Conservation (phyloP, 345 rosid genomes). For the Conringia planisiliqua region DNA sequence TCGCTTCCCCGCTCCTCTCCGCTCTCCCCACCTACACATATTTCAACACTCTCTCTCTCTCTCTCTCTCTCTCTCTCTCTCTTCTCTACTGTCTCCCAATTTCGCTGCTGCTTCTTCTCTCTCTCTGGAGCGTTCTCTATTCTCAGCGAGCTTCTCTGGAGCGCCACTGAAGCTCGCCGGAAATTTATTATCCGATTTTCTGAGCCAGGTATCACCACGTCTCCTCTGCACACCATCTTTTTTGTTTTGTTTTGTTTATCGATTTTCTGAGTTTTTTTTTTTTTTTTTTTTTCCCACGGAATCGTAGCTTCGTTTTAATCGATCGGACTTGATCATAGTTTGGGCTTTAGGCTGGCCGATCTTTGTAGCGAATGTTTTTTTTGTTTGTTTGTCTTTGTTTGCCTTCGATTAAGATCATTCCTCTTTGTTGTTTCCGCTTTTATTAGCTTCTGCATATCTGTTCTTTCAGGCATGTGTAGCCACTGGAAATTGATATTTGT, state of each 20-base stretch:
- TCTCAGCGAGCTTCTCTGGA: constrained; percentile 24
- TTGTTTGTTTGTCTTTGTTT: background rate
- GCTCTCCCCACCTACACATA: constrained; percentile 32
- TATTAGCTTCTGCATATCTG: background rate
- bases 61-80: constrained; percentile 2
- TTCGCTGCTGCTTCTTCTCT: constrained; percentile 15
- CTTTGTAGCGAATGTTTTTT: constrained; percentile 23
- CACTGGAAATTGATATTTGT: background rate
- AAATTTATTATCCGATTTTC: constrained; percentile 22
- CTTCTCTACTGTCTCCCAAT: constrained; percentile 24
- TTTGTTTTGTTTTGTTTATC: background rate
- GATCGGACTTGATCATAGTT: constrained; percentile 4
- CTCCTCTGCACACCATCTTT: background rate
- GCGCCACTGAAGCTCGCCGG: constrained; percentile 26
- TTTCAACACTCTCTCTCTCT: constrained; percentile 6
- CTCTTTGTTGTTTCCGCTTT: constrained; percentile 25
- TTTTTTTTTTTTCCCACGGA: background rate
- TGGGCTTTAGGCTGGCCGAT: constrained; percentile 34
- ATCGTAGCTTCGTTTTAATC: constrained; percentile 22
- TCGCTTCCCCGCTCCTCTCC: constrained; percentile 40
- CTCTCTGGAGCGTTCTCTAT: constrained; percentile 8
- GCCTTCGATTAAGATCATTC: constrained; percentile 4
- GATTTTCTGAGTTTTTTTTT: background rate
- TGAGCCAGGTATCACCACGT: constrained; percentile 33
- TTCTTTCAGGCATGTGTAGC: background rate